These are phyloP conservation scores for Stropharia rugosoannulata DNA, from an alignment of 768 basidiomycete genomes.

Conservation along the genomic window DNA sequence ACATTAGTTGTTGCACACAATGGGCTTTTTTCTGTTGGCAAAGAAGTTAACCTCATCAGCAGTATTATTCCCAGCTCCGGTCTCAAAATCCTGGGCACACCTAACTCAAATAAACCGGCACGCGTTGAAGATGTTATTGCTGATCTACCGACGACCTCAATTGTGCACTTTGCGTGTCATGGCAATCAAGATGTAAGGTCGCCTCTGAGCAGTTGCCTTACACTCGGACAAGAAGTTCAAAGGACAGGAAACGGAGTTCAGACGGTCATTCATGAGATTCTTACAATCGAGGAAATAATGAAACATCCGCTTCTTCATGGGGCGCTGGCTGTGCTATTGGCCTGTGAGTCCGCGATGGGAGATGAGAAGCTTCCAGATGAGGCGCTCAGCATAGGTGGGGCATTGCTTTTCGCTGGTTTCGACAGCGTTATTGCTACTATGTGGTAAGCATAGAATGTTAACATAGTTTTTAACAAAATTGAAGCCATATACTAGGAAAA, in stretches of 20 bases:
- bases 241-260: background rate
- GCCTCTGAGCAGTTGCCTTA: background rate
- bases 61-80: too few relatives aligned
- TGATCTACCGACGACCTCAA: background rate
- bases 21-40: background rate
- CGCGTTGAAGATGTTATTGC: background rate
- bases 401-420: conserved; percentile 33
- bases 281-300: too few relatives aligned
- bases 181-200: background rate
- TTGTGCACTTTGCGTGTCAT: conserved; percentile 10
- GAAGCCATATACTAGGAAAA: background rate
- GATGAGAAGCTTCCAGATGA: conserved; percentile 16
- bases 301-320: background rate
- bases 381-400: conserved; percentile 36
- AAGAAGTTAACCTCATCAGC: background rate
- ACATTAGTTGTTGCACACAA: background rate
- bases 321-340: conserved; percentile 1
- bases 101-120: background rate
- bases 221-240: background rate
- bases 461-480: background rate
- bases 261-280: background rate
- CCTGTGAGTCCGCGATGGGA: conserved; percentile 29
- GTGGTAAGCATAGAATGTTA: conserved; percentile 28
- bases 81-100: background rate
- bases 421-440: conserved; percentile 38